Evolutionary conservation across 2,329 filamentous ascomycete genomes (phyloP).

Genomic region (Tricladium varicosporioides): DNA sequence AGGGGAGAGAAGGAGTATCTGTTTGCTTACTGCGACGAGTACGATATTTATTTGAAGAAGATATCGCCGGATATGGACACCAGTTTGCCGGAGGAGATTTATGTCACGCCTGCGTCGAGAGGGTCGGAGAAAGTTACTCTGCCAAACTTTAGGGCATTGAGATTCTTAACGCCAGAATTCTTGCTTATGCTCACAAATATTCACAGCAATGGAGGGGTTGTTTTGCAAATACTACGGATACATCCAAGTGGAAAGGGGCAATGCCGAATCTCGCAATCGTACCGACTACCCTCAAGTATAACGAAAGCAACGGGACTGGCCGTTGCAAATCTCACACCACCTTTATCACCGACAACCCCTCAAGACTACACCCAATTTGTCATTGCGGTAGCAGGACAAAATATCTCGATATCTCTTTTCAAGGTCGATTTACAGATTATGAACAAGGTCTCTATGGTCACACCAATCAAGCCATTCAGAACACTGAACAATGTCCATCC

Average conservation of each 20-base stretch:
- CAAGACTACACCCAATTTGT: slow-evolving; percentile 71
- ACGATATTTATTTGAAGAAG: slow-evolving; percentile 63
- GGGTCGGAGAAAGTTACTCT: slow-evolving; percentile 42
- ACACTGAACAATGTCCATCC: slow-evolving; percentile 55
- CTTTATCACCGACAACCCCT: slow-evolving; percentile 46
- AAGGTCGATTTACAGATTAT: slow-evolving; percentile 67
- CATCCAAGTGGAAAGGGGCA: slow-evolving; percentile 31
- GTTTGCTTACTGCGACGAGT: slow-evolving; percentile 75
- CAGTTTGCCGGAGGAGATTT: slow-evolving; percentile 53
- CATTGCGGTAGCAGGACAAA: slow-evolving; percentile 76
- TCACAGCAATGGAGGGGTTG: slow-evolving; percentile 55
- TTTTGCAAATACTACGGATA: slow-evolving; percentile 53
- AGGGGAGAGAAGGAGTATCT: slow-evolving; percentile 61
- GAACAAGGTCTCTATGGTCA: slow-evolving; percentile 47
- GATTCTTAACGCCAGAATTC: slow-evolving; percentile 58
- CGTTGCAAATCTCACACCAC: slow-evolving; percentile 64
- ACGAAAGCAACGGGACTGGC: slow-evolving; percentile 77
- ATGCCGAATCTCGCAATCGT: slow-evolving; percentile 50
- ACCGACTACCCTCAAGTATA: slow-evolving; percentile 63
- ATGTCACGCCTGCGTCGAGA: slow-evolving; percentile 48
- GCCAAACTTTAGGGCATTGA: slow-evolving; percentile 55
- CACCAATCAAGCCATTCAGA: slow-evolving; percentile 50
- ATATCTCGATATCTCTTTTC: slow-evolving; percentile 74
- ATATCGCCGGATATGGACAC: slow-evolving; percentile 37
- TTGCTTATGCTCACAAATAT: slow-evolving; percentile 57